These are phyloP conservation scores for Chalciporus chontae DNA, from an alignment of 768 basidiomycete genomes.

Conservation along the genomic window DNA sequence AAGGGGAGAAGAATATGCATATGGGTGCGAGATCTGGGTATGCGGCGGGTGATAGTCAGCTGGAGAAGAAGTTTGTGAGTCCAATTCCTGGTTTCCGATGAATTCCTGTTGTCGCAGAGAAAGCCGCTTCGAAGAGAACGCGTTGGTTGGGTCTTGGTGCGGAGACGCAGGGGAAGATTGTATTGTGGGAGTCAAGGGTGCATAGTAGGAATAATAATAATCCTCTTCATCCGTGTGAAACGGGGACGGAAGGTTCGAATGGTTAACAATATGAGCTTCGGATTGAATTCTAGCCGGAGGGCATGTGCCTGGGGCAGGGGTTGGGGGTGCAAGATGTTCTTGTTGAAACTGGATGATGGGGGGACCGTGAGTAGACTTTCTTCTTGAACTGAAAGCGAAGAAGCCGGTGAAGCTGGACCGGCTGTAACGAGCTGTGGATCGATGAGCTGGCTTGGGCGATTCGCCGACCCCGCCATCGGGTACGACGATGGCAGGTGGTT, in stretches of 20 bases:
- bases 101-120: slow-evolving; percentile 16
- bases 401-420: slow-evolving; percentile 41
- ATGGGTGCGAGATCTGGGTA: slow-evolving; percentile 44
- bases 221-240: slow-evolving; percentile 39
- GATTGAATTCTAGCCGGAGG: slow-evolving; percentile 4
- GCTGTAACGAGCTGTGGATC: slow-evolving; percentile 28
- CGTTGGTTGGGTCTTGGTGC: slow-evolving; percentile 9
- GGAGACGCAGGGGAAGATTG: slow-evolving; percentile 13
- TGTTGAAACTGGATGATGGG: slow-evolving; percentile 18
- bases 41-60: slow-evolving; percentile 15
- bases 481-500: slow-evolving; percentile 41
- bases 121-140: slow-evolving; percentile 14
- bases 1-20: slow-evolving; percentile 41
- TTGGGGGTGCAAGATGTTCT: slow-evolving; percentile 3
- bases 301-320: slow-evolving; percentile 18
- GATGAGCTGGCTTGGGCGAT: slow-evolving; percentile 42
- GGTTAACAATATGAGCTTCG: slow-evolving; percentile 10
- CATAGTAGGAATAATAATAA: slow-evolving; percentile 51
- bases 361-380: slow-evolving; percentile 18
- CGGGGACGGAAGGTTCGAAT: slow-evolving; percentile 16
- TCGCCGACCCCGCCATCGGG: slow-evolving; percentile 63
- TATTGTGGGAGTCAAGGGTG: slow-evolving; percentile 30
- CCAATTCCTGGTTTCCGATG: slow-evolving; percentile 15
- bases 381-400: slow-evolving; percentile 28
- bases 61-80: slow-evolving; percentile 17